These are phyloP conservation scores for Curvularia verruculosa DNA, from an alignment of 2,329 filamentous ascomycete species.

Conservation along the genomic window DNA sequence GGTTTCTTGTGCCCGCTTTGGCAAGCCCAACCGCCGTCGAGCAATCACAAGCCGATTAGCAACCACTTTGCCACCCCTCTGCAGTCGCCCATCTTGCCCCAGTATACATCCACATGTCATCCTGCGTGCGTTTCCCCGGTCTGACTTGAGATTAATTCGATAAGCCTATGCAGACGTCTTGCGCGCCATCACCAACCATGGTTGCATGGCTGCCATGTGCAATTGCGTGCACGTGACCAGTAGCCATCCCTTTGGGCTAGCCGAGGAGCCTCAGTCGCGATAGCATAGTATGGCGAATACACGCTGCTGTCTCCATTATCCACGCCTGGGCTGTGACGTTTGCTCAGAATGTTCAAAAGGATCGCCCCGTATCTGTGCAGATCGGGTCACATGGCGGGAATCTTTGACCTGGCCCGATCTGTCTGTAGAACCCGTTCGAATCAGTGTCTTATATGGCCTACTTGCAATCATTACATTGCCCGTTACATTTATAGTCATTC, in stretches of 20 bases:
- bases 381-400: slow-evolving; percentile 55
- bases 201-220: not conserved
- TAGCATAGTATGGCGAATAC: slow-evolving; percentile 50
- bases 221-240: not conserved
- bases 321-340: slow-evolving; percentile 41
- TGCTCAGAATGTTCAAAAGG: slow-evolving; percentile 46
- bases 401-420: slow-evolving; percentile 50
- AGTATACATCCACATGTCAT: slow-evolving; percentile 4
- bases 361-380: slow-evolving; percentile 48
- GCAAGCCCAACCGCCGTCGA: slow-evolving; percentile 26
- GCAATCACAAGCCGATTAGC: slow-evolving; percentile 16
- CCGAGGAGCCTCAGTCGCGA: slow-evolving; percentile 30
- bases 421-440: too few relatives aligned
- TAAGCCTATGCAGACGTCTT: not conserved
- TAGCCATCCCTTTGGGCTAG: not conserved
- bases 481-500: too few relatives aligned
- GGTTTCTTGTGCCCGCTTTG: slow-evolving; percentile 30
- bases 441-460: slow-evolving; percentile 37
- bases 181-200: not conserved
- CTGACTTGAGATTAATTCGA: not conserved
- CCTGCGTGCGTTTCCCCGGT: not conserved
- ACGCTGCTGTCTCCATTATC: slow-evolving; percentile 44
- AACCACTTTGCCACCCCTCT: slow-evolving; percentile 6
- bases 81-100: not conserved
- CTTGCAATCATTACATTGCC: too few relatives aligned